phyloP scores from a whole-genome alignment of 148 eudicot genomes.

The Heliamphora exappendiculata region DNA sequence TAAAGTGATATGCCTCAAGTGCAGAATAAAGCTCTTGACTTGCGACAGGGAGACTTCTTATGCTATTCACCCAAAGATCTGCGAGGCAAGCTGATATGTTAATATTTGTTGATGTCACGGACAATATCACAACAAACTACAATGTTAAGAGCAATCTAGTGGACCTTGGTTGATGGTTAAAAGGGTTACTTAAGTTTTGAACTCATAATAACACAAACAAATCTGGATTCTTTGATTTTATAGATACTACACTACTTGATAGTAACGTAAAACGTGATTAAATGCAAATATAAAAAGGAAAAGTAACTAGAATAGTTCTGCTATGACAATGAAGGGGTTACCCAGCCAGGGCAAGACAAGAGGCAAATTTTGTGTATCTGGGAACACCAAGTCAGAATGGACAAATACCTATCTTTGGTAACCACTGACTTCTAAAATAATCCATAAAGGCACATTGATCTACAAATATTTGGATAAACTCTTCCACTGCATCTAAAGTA shows the following conservation, averaged over 20 bases:
- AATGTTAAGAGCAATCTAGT: neutral
- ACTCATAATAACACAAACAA: neutral
- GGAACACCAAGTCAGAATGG: slow-evolving; percentile 1
- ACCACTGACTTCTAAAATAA: slow-evolving; percentile 22
- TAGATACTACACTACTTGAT: neutral
- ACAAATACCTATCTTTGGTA: slow-evolving; percentile 25
- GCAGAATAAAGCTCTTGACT: slow-evolving; percentile 24
- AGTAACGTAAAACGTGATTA: neutral
- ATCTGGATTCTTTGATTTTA: neutral
- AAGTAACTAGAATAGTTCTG: neutral
- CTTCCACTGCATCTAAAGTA: slow-evolving; percentile 20
- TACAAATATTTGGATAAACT: slow-evolving; percentile 24
- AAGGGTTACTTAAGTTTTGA: neutral
- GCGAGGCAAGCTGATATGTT: slow-evolving; percentile 2
- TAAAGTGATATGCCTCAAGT: slow-evolving; percentile 25
- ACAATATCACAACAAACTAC: neutral
- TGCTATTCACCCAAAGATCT: slow-evolving; percentile 22
- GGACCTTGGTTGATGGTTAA: neutral
- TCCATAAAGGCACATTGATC: slow-evolving; percentile 25
- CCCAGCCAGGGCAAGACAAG: neutral
- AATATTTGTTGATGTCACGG: neutral
- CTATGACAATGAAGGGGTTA: neutral
- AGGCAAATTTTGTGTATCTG: neutral
- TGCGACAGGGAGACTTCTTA: slow-evolving; percentile 25
- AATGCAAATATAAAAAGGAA: neutral